Evolutionary conservation across 1,139 yeast genomes (phyloP), one percentile per base, ranked within the genome.

Genomic region (Yamadazyma kanchanaburiensis): DNA sequence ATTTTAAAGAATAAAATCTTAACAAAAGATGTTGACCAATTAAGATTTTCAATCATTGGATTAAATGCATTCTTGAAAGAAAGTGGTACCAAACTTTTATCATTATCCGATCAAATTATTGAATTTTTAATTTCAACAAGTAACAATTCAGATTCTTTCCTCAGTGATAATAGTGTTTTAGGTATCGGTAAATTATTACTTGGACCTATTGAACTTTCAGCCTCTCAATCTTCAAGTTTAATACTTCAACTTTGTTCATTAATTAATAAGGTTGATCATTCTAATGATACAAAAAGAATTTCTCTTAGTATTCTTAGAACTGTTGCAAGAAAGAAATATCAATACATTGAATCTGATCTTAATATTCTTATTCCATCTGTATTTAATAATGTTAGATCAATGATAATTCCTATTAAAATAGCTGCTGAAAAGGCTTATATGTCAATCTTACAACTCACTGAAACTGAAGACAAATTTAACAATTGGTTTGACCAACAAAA

Each of bases 391-490:
- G 83, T 91, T 25, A 74, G 98, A 43, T 96, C 89, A 47, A 71
- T 80, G 11, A 66, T 85, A 27, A 86, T 91, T 47, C 97, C 98
- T 4, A 82, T 91, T 45, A 88, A 88, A 50, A 70, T 91, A 40
- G 96, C 97, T 1, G 95, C 96, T 4, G 98, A 91, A 55, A 87
- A 87, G 64, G 89, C 95, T 1, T 89, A 74, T 54, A 58, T 89
- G 46, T 77, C 88, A 2, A 57, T 87, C 13, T 80, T 88, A 54
- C 67, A 73, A 33, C 64, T 89, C 42, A 80, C 86, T 16, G 88
- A 82, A 24, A 91, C 86, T 38, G 72, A 63, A n/a, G 67, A 70
- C n/a, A 60, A 74, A 59, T 86, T 86, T 60, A 73, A 72, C 30
- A 46, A 51, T 10, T 91, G 96, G 96, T 62, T 66, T 35, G 51